A percentile compares a stretch with the other conserved stretches of the same genome.
Evolutionary conservation across 306 rosid species (phyloP).

Genomic region (Quercus aquifolioides): DNA sequence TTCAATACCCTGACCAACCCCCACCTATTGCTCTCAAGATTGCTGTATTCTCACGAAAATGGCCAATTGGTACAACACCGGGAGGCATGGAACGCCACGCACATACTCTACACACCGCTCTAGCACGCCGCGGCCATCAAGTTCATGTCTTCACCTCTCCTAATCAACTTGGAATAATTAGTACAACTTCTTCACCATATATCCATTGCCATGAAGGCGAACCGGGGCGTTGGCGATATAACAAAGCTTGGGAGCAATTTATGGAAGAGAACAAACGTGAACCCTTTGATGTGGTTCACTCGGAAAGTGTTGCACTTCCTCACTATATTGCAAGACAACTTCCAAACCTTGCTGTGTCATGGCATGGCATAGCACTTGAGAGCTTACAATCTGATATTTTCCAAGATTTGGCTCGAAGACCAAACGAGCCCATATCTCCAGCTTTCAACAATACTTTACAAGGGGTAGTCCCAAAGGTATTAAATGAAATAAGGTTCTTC

Average conservation of each 20-base stretch:
- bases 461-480: constrained; percentile 70
- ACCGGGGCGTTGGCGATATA: constrained; percentile 81
- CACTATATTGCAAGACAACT: constrained; percentile 63
- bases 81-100: constrained; percentile 99
- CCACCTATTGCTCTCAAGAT: constrained; percentile 51
- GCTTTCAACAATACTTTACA: constrained; percentile 59
- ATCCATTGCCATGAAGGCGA: constrained; percentile 88
- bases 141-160: constrained; percentile 91
- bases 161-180: constrained; percentile 18
- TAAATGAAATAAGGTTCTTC: constrained; percentile 89
- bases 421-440: constrained; percentile 55
- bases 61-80: constrained; percentile 80
- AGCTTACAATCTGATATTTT: constrained; percentile 77
- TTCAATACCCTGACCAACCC: constrained; percentile 20
- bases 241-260: constrained; percentile 90
- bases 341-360: constrained; percentile 79
- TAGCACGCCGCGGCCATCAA: constrained; percentile 74
- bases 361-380: constrained; percentile 98
- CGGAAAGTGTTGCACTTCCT: constrained; percentile 96
- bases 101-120: constrained; percentile 75
- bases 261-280: constrained; percentile 43
- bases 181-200: constrained; percentile 45
- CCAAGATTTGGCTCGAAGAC: constrained; percentile 67
- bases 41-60: constrained; percentile 88
- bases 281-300: constrained; percentile 83